phyloP scores from a whole-genome alignment of 1,284 basidiomycete genomes.

The Phenoliferia sp. region DNA sequence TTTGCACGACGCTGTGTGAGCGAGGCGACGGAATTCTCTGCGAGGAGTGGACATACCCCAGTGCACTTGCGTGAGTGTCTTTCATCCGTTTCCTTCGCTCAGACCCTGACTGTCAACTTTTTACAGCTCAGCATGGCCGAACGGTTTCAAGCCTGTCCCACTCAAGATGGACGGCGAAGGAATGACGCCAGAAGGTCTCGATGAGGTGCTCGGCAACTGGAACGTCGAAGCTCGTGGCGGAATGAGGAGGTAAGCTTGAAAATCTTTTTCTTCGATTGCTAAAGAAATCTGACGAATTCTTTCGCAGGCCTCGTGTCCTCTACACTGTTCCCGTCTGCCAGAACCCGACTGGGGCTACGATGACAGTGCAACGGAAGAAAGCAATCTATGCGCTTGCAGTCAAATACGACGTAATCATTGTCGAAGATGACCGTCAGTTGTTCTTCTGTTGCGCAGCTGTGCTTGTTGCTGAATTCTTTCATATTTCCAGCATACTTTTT shows the following conservation, averaged over 20 bases:
- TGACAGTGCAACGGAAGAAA: conserved; percentile 63
- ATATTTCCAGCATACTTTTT: conserved; percentile 75
- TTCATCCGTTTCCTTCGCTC: neutral
- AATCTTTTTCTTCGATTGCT: conserved; percentile 2
- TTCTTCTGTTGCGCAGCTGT: neutral
- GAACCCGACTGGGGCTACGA: conserved; percentile 65
- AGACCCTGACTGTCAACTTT: too few species aligned
- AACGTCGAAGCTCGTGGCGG: conserved; percentile 55
- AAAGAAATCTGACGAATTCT: neutral
- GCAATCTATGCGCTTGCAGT: conserved; percentile 72
- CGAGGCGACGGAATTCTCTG: conserved; percentile 66
- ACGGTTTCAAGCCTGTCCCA: conserved; percentile 47
- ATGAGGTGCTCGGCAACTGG: conserved; percentile 61
- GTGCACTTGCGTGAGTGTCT: conserved; percentile 36
- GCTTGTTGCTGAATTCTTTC: conserved; percentile 40
- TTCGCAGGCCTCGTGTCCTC: neutral
- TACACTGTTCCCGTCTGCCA: conserved; percentile 63
- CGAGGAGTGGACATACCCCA: conserved; percentile 52
- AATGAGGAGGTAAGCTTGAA: conserved; percentile 50
- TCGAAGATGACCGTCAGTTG: conserved; percentile 41
- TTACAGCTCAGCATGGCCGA: conserved; percentile 29
- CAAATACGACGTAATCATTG: conserved; percentile 56
- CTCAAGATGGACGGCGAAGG: conserved; percentile 69
- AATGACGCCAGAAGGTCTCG: conserved; percentile 59
- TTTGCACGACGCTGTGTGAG: conserved; percentile 58